Conservation (phyloP, 176 grass and related monocot species). For the Hordeum marinum region DNA sequence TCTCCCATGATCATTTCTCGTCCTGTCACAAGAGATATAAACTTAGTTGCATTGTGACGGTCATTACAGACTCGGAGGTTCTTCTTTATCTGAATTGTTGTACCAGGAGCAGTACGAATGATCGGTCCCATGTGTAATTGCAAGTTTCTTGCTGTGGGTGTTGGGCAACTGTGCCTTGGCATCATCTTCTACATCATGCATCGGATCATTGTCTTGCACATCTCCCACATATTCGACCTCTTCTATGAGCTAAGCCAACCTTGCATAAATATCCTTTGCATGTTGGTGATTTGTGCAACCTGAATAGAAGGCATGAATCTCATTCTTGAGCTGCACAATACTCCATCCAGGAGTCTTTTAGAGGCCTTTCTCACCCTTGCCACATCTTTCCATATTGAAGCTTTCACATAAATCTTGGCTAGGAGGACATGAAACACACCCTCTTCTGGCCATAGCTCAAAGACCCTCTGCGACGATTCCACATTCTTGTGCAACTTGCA, state of each 20-base stretch:
- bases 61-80: constrained; percentile 77
- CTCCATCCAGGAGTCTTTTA: constrained; percentile 73
- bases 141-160: constrained; percentile 84
- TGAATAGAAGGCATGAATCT: constrained; percentile 73
- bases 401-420: constrained; percentile 78
- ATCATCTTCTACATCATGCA: constrained; percentile 81
- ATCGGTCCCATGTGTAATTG: constrained; percentile 56
- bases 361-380: constrained; percentile 59
- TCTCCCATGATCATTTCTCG: constrained; percentile 77
- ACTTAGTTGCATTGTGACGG: constrained; percentile 77
- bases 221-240: constrained; percentile 73
- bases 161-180: constrained; percentile 58
- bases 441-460: constrained; percentile 57
- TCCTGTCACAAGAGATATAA: constrained; percentile 68
- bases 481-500: constrained; percentile 72
- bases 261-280: constrained; percentile 57
- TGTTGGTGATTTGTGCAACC: constrained; percentile 76
- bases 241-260: constrained; percentile 47
- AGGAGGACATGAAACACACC: constrained; percentile 73
- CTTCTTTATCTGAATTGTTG: constrained; percentile 83
- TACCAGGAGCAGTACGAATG: constrained; percentile 49
- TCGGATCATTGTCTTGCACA: constrained; percentile 52
- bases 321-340: constrained; percentile 55
- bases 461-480: constrained; percentile 46
- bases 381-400: constrained; percentile 67